phyloP scores from a whole-genome alignment of 176 grass and related monocot genomes.

The Aegilops tauschii region DNA sequence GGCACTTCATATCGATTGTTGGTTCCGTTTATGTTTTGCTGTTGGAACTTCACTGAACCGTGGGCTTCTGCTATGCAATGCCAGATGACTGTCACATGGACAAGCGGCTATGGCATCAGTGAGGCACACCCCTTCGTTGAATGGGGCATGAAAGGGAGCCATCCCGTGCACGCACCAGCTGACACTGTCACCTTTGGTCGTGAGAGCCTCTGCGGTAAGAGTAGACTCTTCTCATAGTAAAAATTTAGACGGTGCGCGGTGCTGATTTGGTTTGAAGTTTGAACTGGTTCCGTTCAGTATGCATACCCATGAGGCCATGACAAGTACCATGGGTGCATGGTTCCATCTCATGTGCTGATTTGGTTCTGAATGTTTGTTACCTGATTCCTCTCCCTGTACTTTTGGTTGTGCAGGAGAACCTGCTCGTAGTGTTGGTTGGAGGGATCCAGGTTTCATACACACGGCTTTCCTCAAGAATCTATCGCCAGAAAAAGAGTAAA shows the following conservation, averaged over 20 bases:
- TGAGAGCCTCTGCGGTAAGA: conserved; percentile 54
- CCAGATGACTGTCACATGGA: conserved; percentile 97
- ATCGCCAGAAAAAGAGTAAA: conserved; percentile 74
- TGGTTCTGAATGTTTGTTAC: not conserved
- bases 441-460: conserved; percentile 93
- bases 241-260: no score
- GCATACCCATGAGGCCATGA: no score
- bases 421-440: conserved; percentile 86
- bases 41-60: not conserved
- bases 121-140: conserved; percentile 89
- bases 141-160: conserved; percentile 58
- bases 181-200: conserved; percentile 72
- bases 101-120: conserved; percentile 69
- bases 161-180: conserved; percentile 36
- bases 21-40: not conserved
- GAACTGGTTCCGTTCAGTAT: no score
- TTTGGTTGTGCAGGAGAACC: conserved; percentile 53
- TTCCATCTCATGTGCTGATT: no score
- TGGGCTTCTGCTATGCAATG: not conserved
- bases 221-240: no score
- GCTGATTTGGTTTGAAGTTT: no score
- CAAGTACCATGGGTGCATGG: no score
- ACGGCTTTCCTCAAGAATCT: conserved; percentile 77
- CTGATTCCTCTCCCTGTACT: not conserved
- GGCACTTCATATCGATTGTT: not conserved